Evolutionary conservation across 2,329 filamentous ascomycete genomes (phyloP), one percentile per base, ranked within the genome.

Genomic region (Aureobasidium sp.): DNA sequence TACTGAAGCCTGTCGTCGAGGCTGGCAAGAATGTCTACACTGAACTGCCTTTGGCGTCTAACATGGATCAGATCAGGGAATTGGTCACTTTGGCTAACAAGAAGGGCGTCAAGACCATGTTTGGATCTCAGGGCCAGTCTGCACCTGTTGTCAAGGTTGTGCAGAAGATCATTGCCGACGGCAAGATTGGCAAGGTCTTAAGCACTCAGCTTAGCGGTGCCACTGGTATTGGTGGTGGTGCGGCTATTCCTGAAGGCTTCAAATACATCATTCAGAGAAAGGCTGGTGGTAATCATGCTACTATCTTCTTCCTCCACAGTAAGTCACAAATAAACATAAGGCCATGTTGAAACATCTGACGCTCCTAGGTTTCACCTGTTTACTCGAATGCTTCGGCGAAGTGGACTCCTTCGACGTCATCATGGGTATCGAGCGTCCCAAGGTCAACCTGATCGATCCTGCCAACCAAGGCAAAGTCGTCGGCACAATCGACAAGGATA

Each of bases 31-130:
- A 78, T 47, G 74, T 79, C 13, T 82, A 78, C 61, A 74, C 77
- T n/a, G 80, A 82, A 66, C 81, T 79, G 79, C 80, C 78, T 3
- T 71, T 81, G 0, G 79, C 71, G 0, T 70, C 72, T 3, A 78
- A 74, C 46, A 59, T 76, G 1, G 64, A 68, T 1, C 73, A 81
- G 63, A 74, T 78, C 0, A 72, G 77, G 48, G 77, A 80, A 64
- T 69, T 83, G 24, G 67, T 71, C 0, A 67, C 68, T 1, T 63
- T 81, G 10, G 79, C 79, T 0, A 71, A 74, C 48, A 60, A 69
- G 26, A 76, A 75, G 32, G 73, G 74, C 0, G 71, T 77, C 12
- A 73, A 71, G 52, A 82, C 78, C 0, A 70, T 79, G 27, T 73
- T 82, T 2, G 80, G 80, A 2, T 63, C 81, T 5, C 81, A 84